Conservation (phyloP, 2,329 filamentous ascomycete species). For the Scytalidium sp. region DNA sequence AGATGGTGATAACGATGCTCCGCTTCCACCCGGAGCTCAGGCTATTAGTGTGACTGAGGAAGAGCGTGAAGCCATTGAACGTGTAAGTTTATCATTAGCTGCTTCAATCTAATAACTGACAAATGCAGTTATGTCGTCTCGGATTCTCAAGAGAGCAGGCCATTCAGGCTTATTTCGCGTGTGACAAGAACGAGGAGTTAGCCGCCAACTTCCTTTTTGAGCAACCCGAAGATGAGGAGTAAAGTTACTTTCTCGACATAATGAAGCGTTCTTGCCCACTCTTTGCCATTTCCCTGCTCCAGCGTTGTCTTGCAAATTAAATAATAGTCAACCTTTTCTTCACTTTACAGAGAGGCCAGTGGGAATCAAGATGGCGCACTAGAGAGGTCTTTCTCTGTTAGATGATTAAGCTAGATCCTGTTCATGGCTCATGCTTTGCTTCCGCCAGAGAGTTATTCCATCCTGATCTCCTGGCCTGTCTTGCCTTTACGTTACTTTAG, state of each 20-base stretch:
- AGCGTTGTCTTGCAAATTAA: not conserved
- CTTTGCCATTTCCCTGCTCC: not conserved
- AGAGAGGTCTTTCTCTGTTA: not conserved
- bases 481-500: not conserved
- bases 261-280: not conserved
- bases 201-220: slow-evolving; percentile 98
- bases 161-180: slow-evolving; percentile 98
- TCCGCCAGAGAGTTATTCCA: not conserved
- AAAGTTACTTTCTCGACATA: slow-evolving; percentile 14
- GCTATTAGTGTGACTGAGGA: slow-evolving; percentile 91
- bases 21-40: slow-evolving; percentile 83
- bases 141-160: slow-evolving; percentile 92
- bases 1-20: slow-evolving; percentile 78
- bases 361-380: not conserved
- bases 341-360: not conserved
- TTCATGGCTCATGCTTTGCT: not conserved
- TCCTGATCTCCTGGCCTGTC: not conserved
- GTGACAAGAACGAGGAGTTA: slow-evolving; percentile 98
- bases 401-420: not conserved
- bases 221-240: slow-evolving; percentile 82
- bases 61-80: slow-evolving; percentile 94
- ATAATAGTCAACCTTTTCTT: not conserved
- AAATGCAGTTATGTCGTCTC: slow-evolving; percentile 74
- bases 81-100: slow-evolving; percentile 54
- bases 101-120: slow-evolving; percentile 12